These are phyloP conservation scores for Diaporthe sp. DNA, from an alignment of 2,329 filamentous ascomycete genomes.

Conservation along the genomic window DNA sequence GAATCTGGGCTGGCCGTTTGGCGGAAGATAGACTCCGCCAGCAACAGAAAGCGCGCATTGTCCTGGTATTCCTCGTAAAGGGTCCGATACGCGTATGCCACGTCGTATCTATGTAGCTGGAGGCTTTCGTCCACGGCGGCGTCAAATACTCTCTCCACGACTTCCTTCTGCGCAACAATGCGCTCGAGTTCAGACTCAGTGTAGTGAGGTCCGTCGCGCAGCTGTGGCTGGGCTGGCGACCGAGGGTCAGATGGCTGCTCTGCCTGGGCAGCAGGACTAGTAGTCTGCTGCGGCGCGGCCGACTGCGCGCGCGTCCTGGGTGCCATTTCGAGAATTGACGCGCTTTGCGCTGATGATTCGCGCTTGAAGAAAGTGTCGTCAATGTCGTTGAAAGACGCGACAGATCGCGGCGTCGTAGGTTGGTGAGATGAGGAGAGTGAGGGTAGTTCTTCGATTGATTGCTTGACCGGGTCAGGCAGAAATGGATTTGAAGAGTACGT, in stretches of 20 bases:
- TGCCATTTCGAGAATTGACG: slow-evolving; percentile 31
- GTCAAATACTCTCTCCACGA: slow-evolving; percentile 68
- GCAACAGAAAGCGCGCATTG: slow-evolving; percentile 66
- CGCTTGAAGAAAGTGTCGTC: slow-evolving; percentile 40
- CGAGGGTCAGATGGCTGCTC: neutral
- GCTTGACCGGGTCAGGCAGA: slow-evolving; percentile 40
- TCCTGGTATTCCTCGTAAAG: slow-evolving; percentile 71
- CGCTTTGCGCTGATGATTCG: slow-evolving; percentile 38
- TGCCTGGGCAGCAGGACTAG: slow-evolving; percentile 3
- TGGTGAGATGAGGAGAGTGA: slow-evolving; percentile 34
- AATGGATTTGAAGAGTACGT: slow-evolving; percentile 31
- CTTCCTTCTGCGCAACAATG: slow-evolving; percentile 51
- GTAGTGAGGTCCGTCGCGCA: slow-evolving; percentile 33
- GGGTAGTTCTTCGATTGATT: slow-evolving; percentile 38
- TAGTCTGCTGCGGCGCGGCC: slow-evolving; percentile 26
- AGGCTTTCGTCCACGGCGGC: slow-evolving; percentile 72
- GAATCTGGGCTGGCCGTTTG: slow-evolving; percentile 69
- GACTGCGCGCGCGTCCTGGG: slow-evolving; percentile 20
- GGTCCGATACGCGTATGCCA: slow-evolving; percentile 72
- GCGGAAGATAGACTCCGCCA: slow-evolving; percentile 71
- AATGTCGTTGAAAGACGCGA: slow-evolving; percentile 38
- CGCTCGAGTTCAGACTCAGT: slow-evolving; percentile 35
- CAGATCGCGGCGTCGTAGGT: slow-evolving; percentile 36
- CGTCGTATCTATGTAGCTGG: slow-evolving; percentile 69
- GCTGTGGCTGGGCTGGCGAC: slow-evolving; percentile 5